Evolutionary conservation across 495 filamentous ascomycete genomes (phyloP), one percentile per base, ranked within the genome.

Genomic region (Acidiella bohemica): DNA sequence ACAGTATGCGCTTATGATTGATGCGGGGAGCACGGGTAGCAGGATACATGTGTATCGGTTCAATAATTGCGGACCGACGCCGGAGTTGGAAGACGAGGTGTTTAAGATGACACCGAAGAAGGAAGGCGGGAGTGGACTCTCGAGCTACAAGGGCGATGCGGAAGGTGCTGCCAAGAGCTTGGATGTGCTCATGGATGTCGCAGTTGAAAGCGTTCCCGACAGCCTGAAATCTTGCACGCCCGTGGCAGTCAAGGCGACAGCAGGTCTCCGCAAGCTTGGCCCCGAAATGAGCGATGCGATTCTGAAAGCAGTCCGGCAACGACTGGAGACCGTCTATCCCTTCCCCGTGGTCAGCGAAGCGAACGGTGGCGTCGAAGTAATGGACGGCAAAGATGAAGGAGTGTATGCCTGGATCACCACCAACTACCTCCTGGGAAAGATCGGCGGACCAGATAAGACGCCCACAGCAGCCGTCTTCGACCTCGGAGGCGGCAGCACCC

Each of bases 321-420:
- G 84, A 38, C 62, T 97, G n/a, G 87, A 96, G 60, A 87, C 75
- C 13, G 67, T 68, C 16, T 97, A 90, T 59, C 90, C 90, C 16
- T 96, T 97, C 70, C 82, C 90, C 2, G 80, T 97, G 14, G 80
- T 97, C 37, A 78, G 83, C 4, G 68, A 74, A 43, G 81, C 81
- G 54, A 78, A 84, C 50, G 75, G 80, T 43, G 90, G 90, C 39
- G 82, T 97, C 11, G 72, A 82, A 47, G 87, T 96, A 47, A 96
- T 97, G 88, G 85, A 92, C 53, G 90, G 90, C 50, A 81, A 78
- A 12, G 79, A 94, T 47, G 90, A 97, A 61, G 79, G 92, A 59
- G 90, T 97, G n/a, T 97, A 93, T 52, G 92, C 90, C 38, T 97
- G 90, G 90, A 93, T 97, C 59, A 97, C 90, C 2, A 86, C 83